Percentiles rank a stretch among this genome's conserved stretches.
phyloP scores from a whole-genome alignment of 352 stramenopile genomes.

The Phytophthora pluvialis region DNA sequence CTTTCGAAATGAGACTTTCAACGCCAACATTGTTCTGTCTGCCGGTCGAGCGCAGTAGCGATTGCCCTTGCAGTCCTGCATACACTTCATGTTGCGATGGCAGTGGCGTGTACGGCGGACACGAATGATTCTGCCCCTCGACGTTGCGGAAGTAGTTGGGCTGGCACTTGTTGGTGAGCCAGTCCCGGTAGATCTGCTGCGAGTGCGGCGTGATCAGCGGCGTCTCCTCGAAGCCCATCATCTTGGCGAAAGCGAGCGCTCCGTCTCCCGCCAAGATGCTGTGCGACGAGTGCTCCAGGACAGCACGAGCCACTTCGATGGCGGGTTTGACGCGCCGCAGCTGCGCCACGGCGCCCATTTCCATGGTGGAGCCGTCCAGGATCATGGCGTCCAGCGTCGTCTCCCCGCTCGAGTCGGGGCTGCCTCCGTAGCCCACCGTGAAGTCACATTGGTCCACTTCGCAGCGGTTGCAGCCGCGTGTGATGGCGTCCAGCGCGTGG shows the following conservation, averaged over 20 bases:
- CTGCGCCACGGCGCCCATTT: constrained; percentile 86
- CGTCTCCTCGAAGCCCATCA: constrained; percentile 90
- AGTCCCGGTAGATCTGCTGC: constrained; percentile 54
- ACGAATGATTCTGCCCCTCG: constrained; percentile 65
- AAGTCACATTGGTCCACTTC: constrained; percentile 90
- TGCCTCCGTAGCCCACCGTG: constrained; percentile 89
- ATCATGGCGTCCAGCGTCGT: constrained; percentile 94
- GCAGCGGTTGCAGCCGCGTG: constrained; percentile 74
- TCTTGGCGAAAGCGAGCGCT: constrained; percentile 87
- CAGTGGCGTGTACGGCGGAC: constrained; percentile 80
- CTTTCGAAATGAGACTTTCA: constrained; percentile 48
- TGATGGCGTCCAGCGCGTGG: constrained; percentile 67
- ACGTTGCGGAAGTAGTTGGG: constrained; percentile 92
- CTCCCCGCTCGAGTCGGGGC: constrained; percentile 85
- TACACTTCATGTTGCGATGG: constrained; percentile 31
- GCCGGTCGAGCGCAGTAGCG: constrained; percentile 22
- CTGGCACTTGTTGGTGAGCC: constrained; percentile 75
- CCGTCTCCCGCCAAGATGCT: constrained; percentile 88
- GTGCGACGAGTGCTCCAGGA: constrained; percentile 91
- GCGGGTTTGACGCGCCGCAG: constrained; percentile 84
- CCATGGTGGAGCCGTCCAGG: constrained; percentile 84
- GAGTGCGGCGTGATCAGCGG: constrained; percentile 74
- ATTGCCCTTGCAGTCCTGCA: constrained; percentile 19
- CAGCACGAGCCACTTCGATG: constrained; percentile 82
- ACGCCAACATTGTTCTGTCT: constrained; percentile 25